These are phyloP conservation scores for Bruguiera sexangula DNA, from an alignment of 345 rosid species.

Conservation along the genomic window DNA sequence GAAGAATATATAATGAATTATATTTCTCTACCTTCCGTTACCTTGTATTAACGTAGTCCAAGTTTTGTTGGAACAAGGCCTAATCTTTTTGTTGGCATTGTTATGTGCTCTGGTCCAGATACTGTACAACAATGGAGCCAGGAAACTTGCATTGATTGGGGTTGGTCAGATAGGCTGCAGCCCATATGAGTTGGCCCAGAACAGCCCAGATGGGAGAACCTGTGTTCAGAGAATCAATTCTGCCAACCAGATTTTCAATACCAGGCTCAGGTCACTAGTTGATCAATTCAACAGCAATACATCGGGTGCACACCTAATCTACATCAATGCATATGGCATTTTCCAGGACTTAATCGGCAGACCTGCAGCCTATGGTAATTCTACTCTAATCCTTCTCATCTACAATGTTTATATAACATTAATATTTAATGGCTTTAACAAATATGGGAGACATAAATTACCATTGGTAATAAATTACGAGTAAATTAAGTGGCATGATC, in stretches of 20 bases:
- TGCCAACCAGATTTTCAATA: slow-evolving; percentile 69
- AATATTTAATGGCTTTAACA: neutral
- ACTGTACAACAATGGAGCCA: slow-evolving; percentile 73
- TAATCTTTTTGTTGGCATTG: neutral
- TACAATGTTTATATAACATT: neutral
- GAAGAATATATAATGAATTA: neutral
- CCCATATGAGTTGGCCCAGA: slow-evolving; percentile 66
- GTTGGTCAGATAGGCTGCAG: slow-evolving; percentile 87
- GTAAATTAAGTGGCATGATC: neutral
- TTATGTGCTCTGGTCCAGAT: slow-evolving; percentile 26
- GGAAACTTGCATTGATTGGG: slow-evolving; percentile 75
- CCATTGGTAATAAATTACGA: too few species aligned
- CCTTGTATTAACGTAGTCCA: neutral
- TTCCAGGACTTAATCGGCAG: slow-evolving; percentile 57
- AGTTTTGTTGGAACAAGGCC: neutral
- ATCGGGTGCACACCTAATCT: slow-evolving; percentile 57
- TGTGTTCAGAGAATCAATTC: slow-evolving; percentile 53
- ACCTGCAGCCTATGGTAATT: slow-evolving; percentile 37
- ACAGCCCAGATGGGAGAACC: slow-evolving; percentile 58
- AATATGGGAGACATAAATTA: too few species aligned
- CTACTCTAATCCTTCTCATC: neutral
- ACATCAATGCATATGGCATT: slow-evolving; percentile 66
- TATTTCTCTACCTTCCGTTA: neutral
- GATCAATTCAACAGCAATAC: slow-evolving; percentile 51
- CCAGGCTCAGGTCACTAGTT: slow-evolving; percentile 65